phyloP scores from a whole-genome alignment of 306 rosid genomes.

The Trichosanthes truncata region DNA sequence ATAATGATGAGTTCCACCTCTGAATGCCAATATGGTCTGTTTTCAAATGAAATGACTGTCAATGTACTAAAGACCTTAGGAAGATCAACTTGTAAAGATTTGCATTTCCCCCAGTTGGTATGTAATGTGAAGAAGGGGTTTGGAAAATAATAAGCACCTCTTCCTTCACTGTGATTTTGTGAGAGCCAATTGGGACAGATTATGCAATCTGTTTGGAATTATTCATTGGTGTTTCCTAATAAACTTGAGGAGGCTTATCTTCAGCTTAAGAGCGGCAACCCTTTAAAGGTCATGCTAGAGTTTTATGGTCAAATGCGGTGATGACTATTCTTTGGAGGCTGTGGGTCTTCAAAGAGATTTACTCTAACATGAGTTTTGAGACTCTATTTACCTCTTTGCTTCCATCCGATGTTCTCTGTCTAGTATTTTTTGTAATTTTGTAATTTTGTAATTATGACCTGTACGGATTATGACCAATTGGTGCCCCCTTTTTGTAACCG shows the following conservation, averaged over 20 bases:
- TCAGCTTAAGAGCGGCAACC: not conserved
- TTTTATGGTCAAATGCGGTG: not conserved
- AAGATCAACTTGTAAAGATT: not conserved
- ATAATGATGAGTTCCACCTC: not conserved
- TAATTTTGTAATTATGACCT: not conserved
- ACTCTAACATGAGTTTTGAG: not conserved
- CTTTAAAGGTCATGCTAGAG: not conserved
- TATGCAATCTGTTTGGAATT: not conserved
- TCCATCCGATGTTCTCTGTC: not conserved
- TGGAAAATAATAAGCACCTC: too few species aligned
- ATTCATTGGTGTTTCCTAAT: not conserved
- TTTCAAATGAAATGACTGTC: not conserved
- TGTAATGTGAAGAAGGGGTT: too few species aligned
- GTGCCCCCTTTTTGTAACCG: not conserved
- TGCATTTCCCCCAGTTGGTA: not conserved
- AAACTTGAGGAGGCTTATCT: not conserved
- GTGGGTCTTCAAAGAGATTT: not conserved
- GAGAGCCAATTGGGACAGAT: not conserved
- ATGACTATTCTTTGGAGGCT: not conserved
- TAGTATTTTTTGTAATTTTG: not conserved
- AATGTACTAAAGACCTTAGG: too few species aligned
- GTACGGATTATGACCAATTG: not conserved
- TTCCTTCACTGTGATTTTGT: not conserved
- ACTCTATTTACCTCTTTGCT: not conserved
- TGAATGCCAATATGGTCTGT: not conserved